Conservation (phyloP, 2,329 filamentous ascomycete species). For the Fusarium acutatum region DNA sequence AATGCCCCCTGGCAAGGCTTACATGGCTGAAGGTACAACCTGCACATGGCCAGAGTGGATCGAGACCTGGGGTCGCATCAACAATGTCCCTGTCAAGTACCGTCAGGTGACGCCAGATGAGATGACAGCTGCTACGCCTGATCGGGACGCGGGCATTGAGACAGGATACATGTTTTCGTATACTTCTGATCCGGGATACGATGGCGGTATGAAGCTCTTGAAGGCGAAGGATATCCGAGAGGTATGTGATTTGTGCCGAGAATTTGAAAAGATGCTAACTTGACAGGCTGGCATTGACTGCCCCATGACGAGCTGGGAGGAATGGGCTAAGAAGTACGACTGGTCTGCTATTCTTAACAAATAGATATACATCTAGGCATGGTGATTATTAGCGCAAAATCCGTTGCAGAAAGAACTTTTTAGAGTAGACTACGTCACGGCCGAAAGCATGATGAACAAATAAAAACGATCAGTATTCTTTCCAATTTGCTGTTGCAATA, state of each 20-base stretch:
- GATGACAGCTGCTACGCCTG: constrained; percentile 49
- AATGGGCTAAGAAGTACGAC: constrained; percentile 49
- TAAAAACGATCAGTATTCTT: no score
- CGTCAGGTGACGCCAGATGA: constrained; percentile 51
- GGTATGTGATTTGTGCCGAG: constrained; percentile 43
- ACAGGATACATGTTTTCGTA: constrained; percentile 58
- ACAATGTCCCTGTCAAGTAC: constrained; percentile 48
- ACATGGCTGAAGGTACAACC: constrained; percentile 57
- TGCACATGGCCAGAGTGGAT: constrained; percentile 59
- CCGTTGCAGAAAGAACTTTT: background rate
- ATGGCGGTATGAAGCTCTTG: constrained; percentile 55
- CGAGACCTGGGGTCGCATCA: constrained; percentile 51
- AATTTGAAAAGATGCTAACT: background rate
- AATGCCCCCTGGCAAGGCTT: constrained; percentile 58
- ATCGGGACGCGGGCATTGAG: constrained; percentile 55
- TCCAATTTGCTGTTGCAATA: background rate
- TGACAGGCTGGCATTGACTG: constrained; percentile 55
- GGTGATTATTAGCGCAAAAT: background rate
- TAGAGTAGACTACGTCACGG: background rate
- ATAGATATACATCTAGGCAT: background rate
- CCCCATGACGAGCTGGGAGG: constrained; percentile 51
- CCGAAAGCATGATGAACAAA: background rate
- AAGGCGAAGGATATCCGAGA: constrained; percentile 54
- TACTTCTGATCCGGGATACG: constrained; percentile 57
- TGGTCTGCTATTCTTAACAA: constrained; percentile 41